Percentiles rank a stretch among this genome's conserved stretches.
Evolutionary conservation across 2,329 filamentous ascomycete genomes (phyloP).

Genomic region (Apiospora rasikravindrae): DNA sequence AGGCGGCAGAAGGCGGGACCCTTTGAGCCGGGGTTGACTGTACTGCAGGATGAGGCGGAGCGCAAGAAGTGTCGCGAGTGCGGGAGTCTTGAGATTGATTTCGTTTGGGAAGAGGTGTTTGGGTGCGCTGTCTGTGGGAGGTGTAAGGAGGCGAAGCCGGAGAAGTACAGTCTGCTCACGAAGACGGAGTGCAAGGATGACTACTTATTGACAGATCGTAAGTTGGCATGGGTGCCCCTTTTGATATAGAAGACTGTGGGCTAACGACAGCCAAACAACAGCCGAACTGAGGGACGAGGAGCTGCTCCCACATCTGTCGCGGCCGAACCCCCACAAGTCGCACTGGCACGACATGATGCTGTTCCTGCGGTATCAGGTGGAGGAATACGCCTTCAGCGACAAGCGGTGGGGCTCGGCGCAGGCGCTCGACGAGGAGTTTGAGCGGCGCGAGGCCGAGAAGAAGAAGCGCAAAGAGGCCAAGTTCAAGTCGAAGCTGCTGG

Average conservation of each 20-base stretch:
- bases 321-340: conserved; percentile 92
- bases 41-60: conserved; percentile 65
- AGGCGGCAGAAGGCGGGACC: conserved; percentile 77
- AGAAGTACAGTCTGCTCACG: conserved; percentile 93
- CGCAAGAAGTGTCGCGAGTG: conserved; percentile 86
- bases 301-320: conserved; percentile 83
- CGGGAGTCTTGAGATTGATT: conserved; percentile 85
- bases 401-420: conserved; percentile 91
- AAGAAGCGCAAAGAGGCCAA: conserved; percentile 88
- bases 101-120: conserved; percentile 90
- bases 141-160: conserved; percentile 89
- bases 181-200: conserved; percentile 97
- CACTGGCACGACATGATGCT: conserved; percentile 99
- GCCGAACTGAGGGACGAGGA: conserved; percentile 90
- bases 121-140: conserved; percentile 73
- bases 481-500: conserved; percentile 86
- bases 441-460: conserved; percentile 76
- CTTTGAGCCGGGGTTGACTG: conserved; percentile 88
- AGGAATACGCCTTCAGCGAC: conserved; percentile 81
- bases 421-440: conserved; percentile 87
- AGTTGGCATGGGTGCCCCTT: conserved; percentile 37
- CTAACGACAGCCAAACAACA: conserved; percentile 38
- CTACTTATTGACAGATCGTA: conserved; percentile 90
- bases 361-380: conserved; percentile 90
- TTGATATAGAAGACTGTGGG: not conserved